Base-by-base conservation (phyloP, 352 stramenopile species). In the Aphanomyces stellatus region DNA sequence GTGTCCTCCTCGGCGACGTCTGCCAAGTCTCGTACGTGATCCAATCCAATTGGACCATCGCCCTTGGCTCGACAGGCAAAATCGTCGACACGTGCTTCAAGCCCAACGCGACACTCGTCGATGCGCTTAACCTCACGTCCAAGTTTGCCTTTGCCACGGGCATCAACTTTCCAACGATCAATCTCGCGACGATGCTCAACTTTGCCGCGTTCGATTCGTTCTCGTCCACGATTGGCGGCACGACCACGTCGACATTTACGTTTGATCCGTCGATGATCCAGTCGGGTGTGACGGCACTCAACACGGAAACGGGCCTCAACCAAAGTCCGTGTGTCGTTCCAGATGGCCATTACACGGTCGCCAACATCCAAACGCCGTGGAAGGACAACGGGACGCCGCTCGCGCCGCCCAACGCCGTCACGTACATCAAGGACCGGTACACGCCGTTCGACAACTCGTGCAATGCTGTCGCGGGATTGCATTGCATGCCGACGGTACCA, bases 21-120 rank as follows among this genome's bases (percentile, higher is more conserved):
- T 90, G 82, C 48, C 77, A 88, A 53, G 55, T 88, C 3, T 78
- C 77, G 1, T 15, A 51, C 22, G 78, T 88, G 53, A 69, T 88
- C 17, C 57, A 69, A 2, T 22, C 60, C 5, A 79, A 90, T 72
- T 90, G 82, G 82, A 85, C 77, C 0, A 70, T 83, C 13, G 55
- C 73, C 25, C 71, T 90, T 5, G 80, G 82, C 1, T 74, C 83
- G 1, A 65, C 71, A 25, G 81, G 73, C 15, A 76, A 85, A 41
- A 70, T 67, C 1, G 62, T 84, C 28, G 81, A 90, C 68, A 76
- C 81, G 1, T 90, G 81, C 42, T 90, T 90, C 59, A 42, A 73
- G 13, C n/a, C n/a, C n/a, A 84, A 88, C 59, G 65, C 76, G 46
- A 87, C 78, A 33, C 74, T 90, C 24, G 66, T 90, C 25, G 77